Percentiles rank a stretch among this genome's conserved stretches.
These are phyloP conservation scores for Eutypella sp. DNA, from an alignment of 2,329 filamentous ascomycete species.

Conservation along the genomic window DNA sequence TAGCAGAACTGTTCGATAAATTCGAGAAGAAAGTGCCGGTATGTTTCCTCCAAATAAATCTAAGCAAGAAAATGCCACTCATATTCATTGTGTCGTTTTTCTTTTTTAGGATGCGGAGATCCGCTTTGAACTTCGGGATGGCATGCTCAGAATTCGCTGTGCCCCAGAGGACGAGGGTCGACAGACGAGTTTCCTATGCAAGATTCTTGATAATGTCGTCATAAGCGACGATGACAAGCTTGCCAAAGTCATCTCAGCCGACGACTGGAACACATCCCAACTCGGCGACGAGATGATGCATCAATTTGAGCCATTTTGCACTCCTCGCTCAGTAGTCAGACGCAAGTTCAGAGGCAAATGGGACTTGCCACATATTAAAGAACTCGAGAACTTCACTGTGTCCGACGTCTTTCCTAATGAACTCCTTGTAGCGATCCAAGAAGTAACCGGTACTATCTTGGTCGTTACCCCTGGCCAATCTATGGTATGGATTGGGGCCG, in stretches of 20 bases:
- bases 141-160: too few relatives aligned
- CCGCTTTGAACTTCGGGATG: too few relatives aligned
- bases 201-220: too few relatives aligned
- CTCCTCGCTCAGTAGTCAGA: neutral
- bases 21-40: conserved; percentile 11
- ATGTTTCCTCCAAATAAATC: neutral
- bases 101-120: too few relatives aligned
- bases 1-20: conserved; percentile 12
- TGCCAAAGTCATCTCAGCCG: too few relatives aligned
- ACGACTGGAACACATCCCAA: too few relatives aligned
- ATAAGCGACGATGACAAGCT: too few relatives aligned
- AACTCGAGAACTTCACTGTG: neutral
- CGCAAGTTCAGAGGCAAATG: neutral
- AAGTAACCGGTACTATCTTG: conserved; percentile 11
- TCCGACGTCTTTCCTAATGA: neutral
- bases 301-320: neutral
- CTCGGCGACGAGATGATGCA: neutral
- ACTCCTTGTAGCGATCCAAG: conserved; percentile 10
- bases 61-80: too few relatives aligned
- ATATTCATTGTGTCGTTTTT: too few relatives aligned
- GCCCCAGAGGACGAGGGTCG: too few relatives aligned
- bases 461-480: conserved; percentile 5
- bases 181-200: too few relatives aligned
- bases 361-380: neutral
- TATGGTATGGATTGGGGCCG: conserved; percentile 16